Evolutionary conservation across 345 rosid genomes (phyloP), one percentile per base, ranked within the genome.

Genomic region (Camelina laxa): DNA sequence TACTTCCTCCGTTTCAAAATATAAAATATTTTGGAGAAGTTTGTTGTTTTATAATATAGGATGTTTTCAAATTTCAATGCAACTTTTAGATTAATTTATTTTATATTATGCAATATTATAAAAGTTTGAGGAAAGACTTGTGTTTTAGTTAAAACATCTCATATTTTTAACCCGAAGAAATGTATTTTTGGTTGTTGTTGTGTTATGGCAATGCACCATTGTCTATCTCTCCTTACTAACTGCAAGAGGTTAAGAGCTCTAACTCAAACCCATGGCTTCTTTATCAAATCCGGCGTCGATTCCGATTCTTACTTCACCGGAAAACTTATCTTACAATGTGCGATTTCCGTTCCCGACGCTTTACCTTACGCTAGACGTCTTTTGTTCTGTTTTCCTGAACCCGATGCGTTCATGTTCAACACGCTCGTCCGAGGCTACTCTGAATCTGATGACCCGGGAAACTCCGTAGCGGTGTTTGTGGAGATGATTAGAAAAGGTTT

Each of bases 321-420:
- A 20, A 89, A 86, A 57, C 76, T 88, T 9, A 82, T 90, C 57
- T 85, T 88, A 30, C 93, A 81, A 62, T 83, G 84, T 68, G 79
- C 85, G 1, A 19, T 83, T 59, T 48, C 85, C 2, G 72, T 85
- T 66, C 71, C 85, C 22, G 69, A 60, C 39, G 78, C 85, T 60
- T 79, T 88, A 41, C 80, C 69, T 20, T 81, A 91, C 58, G 91
- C 91, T 69, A 66, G 49, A 14, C 64, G 81, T 49, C 77, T 91
- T 61, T 78, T 91, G 60, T 72, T 75, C 81, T 61, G 77, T 70
- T 76, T 80, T 45, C 87, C 75, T 3, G 51, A 72, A 15, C 92
- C 92, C 0, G 92, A 91, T 75, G 80, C 80, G 5, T 87, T 91
- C 85, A 87, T 91, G 92, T 87, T 82, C 86, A 91, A 91, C 69